A percentile compares a stretch with the other conserved stretches of the same genome.
Evolutionary conservation across 495 filamentous ascomycete species (phyloP).

Genomic region (Penicillium manginii): DNA sequence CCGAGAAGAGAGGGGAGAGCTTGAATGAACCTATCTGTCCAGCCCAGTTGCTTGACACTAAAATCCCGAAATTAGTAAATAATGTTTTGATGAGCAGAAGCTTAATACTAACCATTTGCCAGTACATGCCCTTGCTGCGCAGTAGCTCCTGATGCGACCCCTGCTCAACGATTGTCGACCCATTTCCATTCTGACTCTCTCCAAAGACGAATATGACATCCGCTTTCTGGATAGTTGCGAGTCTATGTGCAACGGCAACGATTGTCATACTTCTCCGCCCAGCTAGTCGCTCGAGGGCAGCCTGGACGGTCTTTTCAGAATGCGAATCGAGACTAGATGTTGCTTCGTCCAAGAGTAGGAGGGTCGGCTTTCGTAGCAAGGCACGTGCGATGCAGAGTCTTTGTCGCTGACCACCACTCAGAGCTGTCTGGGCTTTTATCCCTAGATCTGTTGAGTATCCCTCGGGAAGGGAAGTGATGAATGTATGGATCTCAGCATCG

Average conservation of each 20-base stretch:
- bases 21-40: not conserved
- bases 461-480: constrained; percentile 56
- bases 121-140: constrained; percentile 5
- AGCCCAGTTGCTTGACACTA: constrained; percentile 6
- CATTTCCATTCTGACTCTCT: constrained; percentile 26
- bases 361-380: constrained; percentile 65
- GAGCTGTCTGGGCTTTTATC: constrained; percentile 54
- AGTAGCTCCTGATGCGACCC: constrained; percentile 71
- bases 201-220: constrained; percentile 73
- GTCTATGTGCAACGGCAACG: constrained; percentile 73
- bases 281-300: constrained; percentile 56
- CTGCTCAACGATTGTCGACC: constrained; percentile 60
- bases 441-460: constrained; percentile 66
- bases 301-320: constrained; percentile 69
- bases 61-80: not conserved
- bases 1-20: not conserved
- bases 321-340: constrained; percentile 74
- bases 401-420: constrained; percentile 78
- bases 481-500: constrained; percentile 60
- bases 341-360: constrained; percentile 77
- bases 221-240: constrained; percentile 72
- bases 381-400: constrained; percentile 74
- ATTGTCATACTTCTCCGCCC: constrained; percentile 70
- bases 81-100: not conserved
- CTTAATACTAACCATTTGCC: constrained; percentile 8